These are phyloP conservation scores for Voacanga thouarsii DNA, from an alignment of 257 asterid genomes.

Conservation along the genomic window DNA sequence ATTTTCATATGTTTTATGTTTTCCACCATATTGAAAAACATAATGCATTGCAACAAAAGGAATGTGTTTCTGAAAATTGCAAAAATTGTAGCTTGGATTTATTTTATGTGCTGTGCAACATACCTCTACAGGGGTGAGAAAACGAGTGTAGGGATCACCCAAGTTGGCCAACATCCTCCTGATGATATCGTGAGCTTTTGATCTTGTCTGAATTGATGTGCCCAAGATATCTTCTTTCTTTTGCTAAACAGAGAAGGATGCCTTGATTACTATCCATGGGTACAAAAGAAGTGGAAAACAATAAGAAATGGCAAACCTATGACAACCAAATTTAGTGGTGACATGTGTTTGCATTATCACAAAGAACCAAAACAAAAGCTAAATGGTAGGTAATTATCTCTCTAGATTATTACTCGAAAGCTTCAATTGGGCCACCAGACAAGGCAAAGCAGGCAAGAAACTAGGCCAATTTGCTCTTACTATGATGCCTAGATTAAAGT, in stretches of 20 bases:
- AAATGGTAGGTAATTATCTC: background rate
- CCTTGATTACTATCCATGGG: background rate
- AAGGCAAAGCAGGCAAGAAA: background rate
- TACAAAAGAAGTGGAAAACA: background rate
- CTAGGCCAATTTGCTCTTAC: background rate
- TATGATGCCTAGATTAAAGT: background rate
- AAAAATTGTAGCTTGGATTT: background rate
- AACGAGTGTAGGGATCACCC: constrained; percentile 91
- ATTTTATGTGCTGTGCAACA: background rate
- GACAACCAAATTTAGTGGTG: background rate
- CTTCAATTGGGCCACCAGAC: background rate
- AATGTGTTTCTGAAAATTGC: background rate
- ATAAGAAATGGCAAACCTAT: background rate
- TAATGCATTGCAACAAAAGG: background rate
- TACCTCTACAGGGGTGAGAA: constrained; percentile 88
- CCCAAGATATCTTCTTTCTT: constrained; percentile 74
- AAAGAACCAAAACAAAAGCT: background rate
- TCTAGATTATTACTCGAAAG: background rate
- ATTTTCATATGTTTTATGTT: background rate
- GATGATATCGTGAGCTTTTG: constrained; percentile 85
- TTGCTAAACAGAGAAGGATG: constrained; percentile 38
- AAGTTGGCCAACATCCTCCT: constrained; percentile 77
- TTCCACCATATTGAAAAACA: background rate
- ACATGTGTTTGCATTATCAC: no score
- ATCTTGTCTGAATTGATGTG: constrained; percentile 59